These are phyloP conservation scores for Puccinellia tenuiflora DNA, from an alignment of 176 grass and related monocot genomes.

Conservation along the genomic window DNA sequence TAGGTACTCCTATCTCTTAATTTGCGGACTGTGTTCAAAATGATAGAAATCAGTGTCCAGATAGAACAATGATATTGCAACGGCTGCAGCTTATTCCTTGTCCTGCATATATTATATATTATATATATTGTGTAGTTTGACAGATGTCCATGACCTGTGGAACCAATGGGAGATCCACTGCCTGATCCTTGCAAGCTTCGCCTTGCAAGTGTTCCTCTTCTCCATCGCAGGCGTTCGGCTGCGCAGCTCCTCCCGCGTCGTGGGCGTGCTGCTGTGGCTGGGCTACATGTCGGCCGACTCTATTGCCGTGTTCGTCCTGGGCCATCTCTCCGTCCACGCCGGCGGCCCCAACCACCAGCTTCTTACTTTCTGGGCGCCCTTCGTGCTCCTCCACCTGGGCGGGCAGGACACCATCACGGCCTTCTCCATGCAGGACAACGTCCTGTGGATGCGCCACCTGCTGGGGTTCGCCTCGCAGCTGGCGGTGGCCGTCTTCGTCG, in stretches of 20 bases:
- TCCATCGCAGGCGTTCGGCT: neutral
- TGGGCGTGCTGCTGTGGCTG: neutral
- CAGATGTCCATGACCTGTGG: neutral
- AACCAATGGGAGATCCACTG: conserved; percentile 26
- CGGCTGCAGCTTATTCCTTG: neutral
- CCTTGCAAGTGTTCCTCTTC: conserved; percentile 28
- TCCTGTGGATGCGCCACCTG: conserved; percentile 20
- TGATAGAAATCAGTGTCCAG: no score
- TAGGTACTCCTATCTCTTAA: neutral
- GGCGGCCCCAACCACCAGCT: neutral
- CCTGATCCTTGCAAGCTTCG: conserved; percentile 12
- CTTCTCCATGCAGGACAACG: conserved; percentile 29
- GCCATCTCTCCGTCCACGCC: neutral
- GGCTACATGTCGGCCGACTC: conserved; percentile 12
- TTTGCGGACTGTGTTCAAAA: no score
- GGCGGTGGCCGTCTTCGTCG: conserved; percentile 2
- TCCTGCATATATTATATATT: neutral
- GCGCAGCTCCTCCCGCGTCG: neutral
- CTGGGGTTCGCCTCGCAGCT: neutral
- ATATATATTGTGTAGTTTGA: neutral
- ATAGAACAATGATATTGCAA: no score
- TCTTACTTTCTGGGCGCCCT: conserved; percentile 7
- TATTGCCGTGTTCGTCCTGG: neutral
- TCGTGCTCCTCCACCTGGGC: conserved; percentile 25
- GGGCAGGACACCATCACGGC: conserved; percentile 31